Base-by-base conservation (phyloP, 257 asterid species). In the Penstemon eatonii region DNA sequence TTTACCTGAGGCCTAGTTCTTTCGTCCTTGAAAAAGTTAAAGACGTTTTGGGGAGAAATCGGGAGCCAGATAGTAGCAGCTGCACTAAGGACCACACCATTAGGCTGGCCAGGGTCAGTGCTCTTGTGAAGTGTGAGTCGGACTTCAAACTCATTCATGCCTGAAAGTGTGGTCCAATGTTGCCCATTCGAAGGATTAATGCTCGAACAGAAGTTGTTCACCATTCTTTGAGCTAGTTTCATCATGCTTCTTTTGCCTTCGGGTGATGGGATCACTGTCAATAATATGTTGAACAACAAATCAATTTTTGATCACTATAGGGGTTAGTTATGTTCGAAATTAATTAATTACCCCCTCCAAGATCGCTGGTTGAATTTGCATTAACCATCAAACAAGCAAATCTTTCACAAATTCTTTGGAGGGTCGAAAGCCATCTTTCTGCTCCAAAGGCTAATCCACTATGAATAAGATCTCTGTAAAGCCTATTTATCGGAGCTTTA, bases 31-130 rank as follows among this genome's bases (percentile, higher is more conserved):
- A 91, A 84, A 66, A 89, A 94, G 52, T 80, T 82, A 79, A 94
- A 91, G 72, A 91, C 89, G 44, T 70, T 77, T 3, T 81, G 88
- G 8, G 93, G 95, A 54, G 93, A 65, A 47, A 89, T 42, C 3
- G 99, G 99, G 44, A 94, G 91, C 99, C 98, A 94, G 56, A 91
- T 82, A 0, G 99, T 91, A 4, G 99, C 84, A 8, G 96, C 91
- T 36, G 99, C 98, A 13, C 96, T 89, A 11, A 94, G 95, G 54
- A 91, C 85, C 19, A 89, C 80, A 0, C 96, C 96, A 54, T 85
- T 89, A 6, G 96, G 93, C 77, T 91, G 97, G 55, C 91, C 96
- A 0, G 96, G 97, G 45, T 89, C 97, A 1, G 74, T 76, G 79
- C 87, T 80, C 77, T 86, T 68, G 6, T 83, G 93, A 43, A 88